These are phyloP conservation scores for Clarireedia monteithiana DNA, from an alignment of 2,329 filamentous ascomycete genomes.

Conservation along the genomic window DNA sequence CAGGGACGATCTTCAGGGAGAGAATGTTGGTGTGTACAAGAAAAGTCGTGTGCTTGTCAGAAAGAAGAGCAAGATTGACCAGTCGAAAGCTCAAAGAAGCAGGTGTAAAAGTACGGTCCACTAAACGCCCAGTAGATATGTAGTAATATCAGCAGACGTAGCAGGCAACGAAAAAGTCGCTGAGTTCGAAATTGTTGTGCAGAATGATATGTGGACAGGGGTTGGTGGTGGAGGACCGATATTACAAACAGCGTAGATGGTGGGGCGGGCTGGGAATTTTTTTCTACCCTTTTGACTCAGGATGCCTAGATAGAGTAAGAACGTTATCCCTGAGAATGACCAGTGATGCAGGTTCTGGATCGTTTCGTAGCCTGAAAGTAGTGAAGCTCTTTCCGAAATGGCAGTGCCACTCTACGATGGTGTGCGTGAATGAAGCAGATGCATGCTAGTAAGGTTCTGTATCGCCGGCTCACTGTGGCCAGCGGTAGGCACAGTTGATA, in stretches of 20 bases:
- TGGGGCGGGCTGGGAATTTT: constrained; percentile 8
- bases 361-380: background rate
- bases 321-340: background rate
- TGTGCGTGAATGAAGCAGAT: constrained; percentile 13
- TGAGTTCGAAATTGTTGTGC: constrained; percentile 7
- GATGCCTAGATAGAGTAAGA: constrained; percentile 6
- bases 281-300: constrained; percentile 1
- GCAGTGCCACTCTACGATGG: constrained; percentile 21
- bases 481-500: constrained; percentile 15
- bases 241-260: constrained; percentile 14
- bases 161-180: constrained; percentile 13
- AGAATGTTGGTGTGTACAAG: constrained; percentile 14
- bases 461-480: constrained; percentile 10
- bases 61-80: constrained; percentile 11
- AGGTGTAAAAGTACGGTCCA: constrained; percentile 9
- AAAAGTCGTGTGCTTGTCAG: constrained; percentile 16
- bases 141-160: constrained; percentile 12
- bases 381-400: constrained; percentile 20
- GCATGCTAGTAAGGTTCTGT: constrained; percentile 5
- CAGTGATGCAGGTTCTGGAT: background rate
- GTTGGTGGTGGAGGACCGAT: constrained; percentile 10
- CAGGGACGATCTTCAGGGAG: constrained; percentile 22
- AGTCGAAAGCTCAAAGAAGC: constrained; percentile 11
- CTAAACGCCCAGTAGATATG: constrained; percentile 11
- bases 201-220: constrained; percentile 2